phyloP scores from a whole-genome alignment of 2,329 filamentous ascomycete species.

The Talaromyces sp. region DNA sequence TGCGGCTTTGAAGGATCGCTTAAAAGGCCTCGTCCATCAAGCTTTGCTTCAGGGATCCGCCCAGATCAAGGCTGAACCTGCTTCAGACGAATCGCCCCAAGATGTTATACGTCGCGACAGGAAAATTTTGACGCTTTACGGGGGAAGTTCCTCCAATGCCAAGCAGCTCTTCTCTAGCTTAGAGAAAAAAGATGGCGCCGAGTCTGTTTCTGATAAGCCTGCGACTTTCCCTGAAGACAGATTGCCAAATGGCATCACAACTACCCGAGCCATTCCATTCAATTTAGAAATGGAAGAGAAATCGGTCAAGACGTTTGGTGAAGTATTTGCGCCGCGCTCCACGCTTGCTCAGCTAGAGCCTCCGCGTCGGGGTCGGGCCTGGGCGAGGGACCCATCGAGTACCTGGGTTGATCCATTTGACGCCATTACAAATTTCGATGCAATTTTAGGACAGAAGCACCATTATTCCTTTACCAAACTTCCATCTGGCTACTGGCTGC shows the following conservation, averaged over 20 bases:
- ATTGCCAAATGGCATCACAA: conserved; percentile 69
- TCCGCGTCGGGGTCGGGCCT: conserved; percentile 33
- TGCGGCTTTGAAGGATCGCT: conserved; percentile 56
- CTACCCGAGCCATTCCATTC: conserved; percentile 60
- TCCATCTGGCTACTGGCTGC: conserved; percentile 40
- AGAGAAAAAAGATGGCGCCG: conserved; percentile 46
- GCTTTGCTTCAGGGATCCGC: conserved; percentile 50
- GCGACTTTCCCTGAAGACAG: conserved; percentile 54
- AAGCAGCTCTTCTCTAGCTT: conserved; percentile 84
- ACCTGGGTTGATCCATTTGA: conserved; percentile 42
- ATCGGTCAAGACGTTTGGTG: conserved; percentile 38
- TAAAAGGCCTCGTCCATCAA: conserved; percentile 58
- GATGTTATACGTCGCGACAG: conserved; percentile 40
- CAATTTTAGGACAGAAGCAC: conserved; percentile 33
- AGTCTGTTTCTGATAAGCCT: conserved; percentile 31
- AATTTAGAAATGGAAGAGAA: conserved; percentile 28
- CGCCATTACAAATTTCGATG: conserved; percentile 29
- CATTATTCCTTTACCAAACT: conserved; percentile 39
- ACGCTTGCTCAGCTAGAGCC: conserved; percentile 37
- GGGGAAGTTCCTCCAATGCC: conserved; percentile 62
- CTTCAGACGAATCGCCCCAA: conserved; percentile 25
- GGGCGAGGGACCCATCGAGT: conserved; percentile 27
- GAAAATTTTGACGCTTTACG: conserved; percentile 69
- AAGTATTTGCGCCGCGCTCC: conserved; percentile 40
- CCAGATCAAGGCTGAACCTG: conserved; percentile 30